Base-by-base conservation (phyloP, 139 green algal genomes). In the Chlorella vulgaris region DNA sequence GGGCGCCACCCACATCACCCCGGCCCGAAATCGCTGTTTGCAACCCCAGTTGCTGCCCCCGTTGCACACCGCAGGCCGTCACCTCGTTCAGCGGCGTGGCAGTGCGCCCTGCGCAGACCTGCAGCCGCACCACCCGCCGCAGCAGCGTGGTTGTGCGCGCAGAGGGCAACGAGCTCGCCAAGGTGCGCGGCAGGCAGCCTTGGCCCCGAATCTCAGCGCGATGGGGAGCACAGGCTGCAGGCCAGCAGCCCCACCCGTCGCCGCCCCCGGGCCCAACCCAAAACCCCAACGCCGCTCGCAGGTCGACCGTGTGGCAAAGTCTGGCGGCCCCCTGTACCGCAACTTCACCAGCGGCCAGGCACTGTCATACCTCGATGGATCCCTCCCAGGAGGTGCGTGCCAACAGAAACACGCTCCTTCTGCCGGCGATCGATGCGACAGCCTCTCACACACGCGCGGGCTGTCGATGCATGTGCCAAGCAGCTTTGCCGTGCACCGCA, bases 361-460 rank as follows among this genome's bases (percentile, higher is more conserved):
- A 7, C 88, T 98, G 70, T 86, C 89, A 31, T 99, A 99, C 95
- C 92, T 99, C 42, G 95, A 99, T 69, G 96, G 96, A 71, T 91
- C 90, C 42, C 89, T 98, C 55, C 92, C 96, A 40, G 96, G 79
- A 33, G 80, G 80, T 85, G 62, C 53, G 80, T 81, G 22, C 4
- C 24, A 47, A 47, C 29, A 42, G 29, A 26, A 74, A 26, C 21
- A 42, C 19, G n/a, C n/a, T n/a, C n/a, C n/a, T n/a, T n/a, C n/a
- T n/a, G n/a, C n/a, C n/a, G n/a, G n/a, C n/a, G n/a, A n/a, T n/a
- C n/a, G n/a, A n/a, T n/a, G n/a, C n/a, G n/a, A n/a, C n/a, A n/a
- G n/a, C n/a, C n/a, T n/a, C n/a, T n/a, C n/a, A n/a, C n/a, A n/a
- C n/a, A n/a, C n/a, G n/a, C n/a, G n/a, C n/a, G n/a, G n/a, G n/a